phyloP scores from a whole-genome alignment of 768 basidiomycete species.

The Tulasnella sp. region DNA sequence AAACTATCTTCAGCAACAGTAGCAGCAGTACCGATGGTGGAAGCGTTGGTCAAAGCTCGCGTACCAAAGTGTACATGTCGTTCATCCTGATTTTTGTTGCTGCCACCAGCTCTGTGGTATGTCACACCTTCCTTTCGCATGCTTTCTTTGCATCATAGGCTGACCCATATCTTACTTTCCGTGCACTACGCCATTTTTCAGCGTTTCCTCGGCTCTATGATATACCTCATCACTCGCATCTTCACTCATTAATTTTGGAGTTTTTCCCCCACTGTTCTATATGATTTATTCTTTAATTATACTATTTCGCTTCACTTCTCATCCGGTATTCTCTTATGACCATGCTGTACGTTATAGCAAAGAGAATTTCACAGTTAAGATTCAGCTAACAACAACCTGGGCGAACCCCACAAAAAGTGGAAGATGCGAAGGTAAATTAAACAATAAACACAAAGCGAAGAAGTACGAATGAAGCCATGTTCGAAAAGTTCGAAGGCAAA shows the following conservation, averaged over 20 bases:
- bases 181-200: slow-evolving; percentile 21
- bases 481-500: no score
- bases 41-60: slow-evolving; percentile 21
- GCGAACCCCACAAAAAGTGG: no score
- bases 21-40: slow-evolving; percentile 28
- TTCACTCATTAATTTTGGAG: slow-evolving; percentile 35
- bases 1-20: slow-evolving; percentile 48
- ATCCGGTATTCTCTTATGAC: no score
- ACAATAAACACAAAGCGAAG: no score
- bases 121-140: slow-evolving; percentile 28
- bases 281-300: no score
- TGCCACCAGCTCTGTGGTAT: slow-evolving; percentile 43
- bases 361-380: no score
- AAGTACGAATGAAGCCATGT: no score
- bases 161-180: background rate
- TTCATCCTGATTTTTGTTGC: slow-evolving; percentile 77
- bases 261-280: no score
- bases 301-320: no score
- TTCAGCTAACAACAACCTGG: no score
- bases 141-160: background rate
- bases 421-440: no score
- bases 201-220: slow-evolving; percentile 49
- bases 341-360: no score
- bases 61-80: slow-evolving; percentile 58
- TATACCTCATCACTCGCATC: slow-evolving; percentile 41